Base-by-base conservation (phyloP, 2,329 filamentous ascomycete species). In the Scedosporium dehoogii region DNA sequence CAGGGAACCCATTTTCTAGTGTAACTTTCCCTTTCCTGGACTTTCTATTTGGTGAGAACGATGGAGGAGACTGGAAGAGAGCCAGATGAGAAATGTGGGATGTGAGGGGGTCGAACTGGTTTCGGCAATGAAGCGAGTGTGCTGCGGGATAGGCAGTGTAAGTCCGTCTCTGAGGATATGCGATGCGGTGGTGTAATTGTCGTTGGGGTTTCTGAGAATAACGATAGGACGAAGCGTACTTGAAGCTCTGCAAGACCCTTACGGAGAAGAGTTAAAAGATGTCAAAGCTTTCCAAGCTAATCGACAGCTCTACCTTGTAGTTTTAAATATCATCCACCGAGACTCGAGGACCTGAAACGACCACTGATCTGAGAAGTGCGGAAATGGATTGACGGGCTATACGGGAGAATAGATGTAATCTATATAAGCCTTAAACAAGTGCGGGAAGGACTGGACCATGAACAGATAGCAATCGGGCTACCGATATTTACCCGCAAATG, bases 401-500 rank as follows among this genome's bases (percentile, higher is more conserved):
- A 62, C 44, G 60, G 60, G 53, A 62, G 51, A 62, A 58, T 48
- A 42, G 53, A 18, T 29, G 60, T 38, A 62, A 62, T 62, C 33
- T 62, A 62, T 62, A 62, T 57, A 62, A 29, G 60, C 59, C 60
- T 62, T 62, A 62, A 57, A 62, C 60, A 46, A 42, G 60, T 18
- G 41, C 53, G 60, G 60, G 53, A 42, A 58, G n/a, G 16, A 58
- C 51, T 42, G 27, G 51, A 38, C 38, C 6, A 44, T 18, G 27
- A 25, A 41, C 21, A 59, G 60, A 58, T 25, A 58, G 21, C 51
- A 57, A 53, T 44, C n/a, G 23, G 41, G 51, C 51, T 58, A 56
- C 60, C 60, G 60, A 62, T 62, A 62, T 62, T 62, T 62, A 62
- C 53, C 60, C 60, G 53, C 53, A 62, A 62, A 62, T 62, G 60